These are phyloP conservation scores for Kewa caespitosa DNA, from an alignment of 179 eudicot genomes.

Conservation along the genomic window DNA sequence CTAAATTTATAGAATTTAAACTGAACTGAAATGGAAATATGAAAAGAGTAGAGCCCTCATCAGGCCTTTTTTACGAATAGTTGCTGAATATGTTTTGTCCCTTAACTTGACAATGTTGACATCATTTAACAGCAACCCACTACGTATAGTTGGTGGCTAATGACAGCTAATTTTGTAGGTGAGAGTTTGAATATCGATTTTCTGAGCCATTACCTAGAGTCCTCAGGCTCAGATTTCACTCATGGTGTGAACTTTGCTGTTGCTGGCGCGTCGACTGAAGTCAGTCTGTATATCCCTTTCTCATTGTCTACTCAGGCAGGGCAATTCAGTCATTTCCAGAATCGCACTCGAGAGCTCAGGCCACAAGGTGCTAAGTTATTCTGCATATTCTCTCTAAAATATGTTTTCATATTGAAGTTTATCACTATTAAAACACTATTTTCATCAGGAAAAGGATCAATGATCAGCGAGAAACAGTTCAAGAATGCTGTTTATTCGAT, in stretches of 20 bases:
- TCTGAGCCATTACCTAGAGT: constrained; percentile 35
- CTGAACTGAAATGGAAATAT: no score
- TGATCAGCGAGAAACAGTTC: constrained; percentile 33
- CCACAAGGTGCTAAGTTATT: constrained; percentile 12
- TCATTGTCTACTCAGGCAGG: constrained; percentile 28
- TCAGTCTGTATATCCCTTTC: constrained; percentile 26
- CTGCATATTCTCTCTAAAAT: not conserved
- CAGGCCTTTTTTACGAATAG: no score
- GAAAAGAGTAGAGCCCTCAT: no score
- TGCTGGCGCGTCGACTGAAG: constrained; percentile 34
- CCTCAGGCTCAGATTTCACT: constrained; percentile 31
- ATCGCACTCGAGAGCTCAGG: constrained; percentile 32
- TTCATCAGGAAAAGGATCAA: constrained; percentile 32
- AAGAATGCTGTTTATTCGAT: constrained; percentile 66
- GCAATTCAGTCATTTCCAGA: constrained; percentile 35
- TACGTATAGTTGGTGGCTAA: no score
- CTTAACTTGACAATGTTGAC: no score
- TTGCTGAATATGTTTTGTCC: no score
- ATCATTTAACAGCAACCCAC: no score
- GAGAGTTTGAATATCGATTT: constrained; percentile 27
- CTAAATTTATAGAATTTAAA: no score
- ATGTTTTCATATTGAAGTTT: no score
- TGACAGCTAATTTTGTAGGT: constrained; percentile 19
- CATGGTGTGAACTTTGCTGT: constrained; percentile 39
- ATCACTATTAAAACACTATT: no score